These are phyloP conservation scores for Suillus weaverae DNA, from an alignment of 768 basidiomycete genomes.

Conservation along the genomic window DNA sequence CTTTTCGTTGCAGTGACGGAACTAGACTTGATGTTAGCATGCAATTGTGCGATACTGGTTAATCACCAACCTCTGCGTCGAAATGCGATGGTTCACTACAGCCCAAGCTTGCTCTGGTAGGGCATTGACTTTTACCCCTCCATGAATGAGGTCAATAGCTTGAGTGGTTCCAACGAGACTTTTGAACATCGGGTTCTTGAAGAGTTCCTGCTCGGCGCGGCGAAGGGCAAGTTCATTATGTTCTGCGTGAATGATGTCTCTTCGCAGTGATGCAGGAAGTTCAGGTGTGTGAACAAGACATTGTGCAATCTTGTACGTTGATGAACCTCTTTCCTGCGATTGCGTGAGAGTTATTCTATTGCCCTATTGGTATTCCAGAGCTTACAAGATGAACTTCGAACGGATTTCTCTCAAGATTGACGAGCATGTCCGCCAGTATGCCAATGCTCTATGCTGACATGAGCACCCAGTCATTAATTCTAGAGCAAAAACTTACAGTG, in stretches of 20 bases:
- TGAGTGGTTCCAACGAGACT: slow-evolving; percentile 65
- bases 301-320: slow-evolving; percentile 58
- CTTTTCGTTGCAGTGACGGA: slow-evolving; percentile 44
- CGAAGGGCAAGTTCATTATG: slow-evolving; percentile 52
- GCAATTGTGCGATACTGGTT: neutral
- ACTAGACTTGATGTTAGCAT: slow-evolving; percentile 12
- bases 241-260: slow-evolving; percentile 46
- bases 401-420: slow-evolving; percentile 68
- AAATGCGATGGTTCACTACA: slow-evolving; percentile 72
- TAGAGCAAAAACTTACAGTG: slow-evolving; percentile 47
- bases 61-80: slow-evolving; percentile 50
- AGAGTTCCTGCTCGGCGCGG: slow-evolving; percentile 48
- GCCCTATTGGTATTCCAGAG: neutral
- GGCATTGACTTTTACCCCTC: slow-evolving; percentile 77
- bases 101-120: slow-evolving; percentile 76
- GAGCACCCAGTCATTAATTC: slow-evolving; percentile 5
- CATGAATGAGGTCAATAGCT: slow-evolving; percentile 60
- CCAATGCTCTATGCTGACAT: slow-evolving; percentile 67
- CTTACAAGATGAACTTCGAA: slow-evolving; percentile 50
- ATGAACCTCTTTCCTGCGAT: slow-evolving; percentile 53
- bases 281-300: slow-evolving; percentile 66
- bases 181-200: slow-evolving; percentile 39
- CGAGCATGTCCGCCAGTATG: slow-evolving; percentile 70
- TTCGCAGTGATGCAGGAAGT: slow-evolving; percentile 48
- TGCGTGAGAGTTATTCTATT: slow-evolving; percentile 19